A percentile compares a stretch with the other conserved stretches of the same genome.
These are phyloP conservation scores for Cladophialophora bantiana DNA, from an alignment of 2,329 filamentous ascomycete species.

Conservation along the genomic window DNA sequence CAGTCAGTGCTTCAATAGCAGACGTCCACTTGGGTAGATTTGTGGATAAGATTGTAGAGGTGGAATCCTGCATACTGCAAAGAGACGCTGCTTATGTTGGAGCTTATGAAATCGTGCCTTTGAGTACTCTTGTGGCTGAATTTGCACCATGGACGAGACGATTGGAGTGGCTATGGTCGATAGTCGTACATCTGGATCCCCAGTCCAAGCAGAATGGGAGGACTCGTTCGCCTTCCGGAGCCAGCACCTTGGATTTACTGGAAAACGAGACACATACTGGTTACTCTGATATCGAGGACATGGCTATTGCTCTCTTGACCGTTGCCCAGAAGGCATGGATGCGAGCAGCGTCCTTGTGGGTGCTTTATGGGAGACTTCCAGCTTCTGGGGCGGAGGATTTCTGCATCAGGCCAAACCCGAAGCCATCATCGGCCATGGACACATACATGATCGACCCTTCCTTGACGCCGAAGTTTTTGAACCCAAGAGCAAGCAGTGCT, in stretches of 20 bases:
- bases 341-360: conserved; percentile 87
- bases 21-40: conserved; percentile 79
- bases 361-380: conserved; percentile 85
- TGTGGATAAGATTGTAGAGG: conserved; percentile 81
- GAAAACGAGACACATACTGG: conserved; percentile 82
- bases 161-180: conserved; percentile 84
- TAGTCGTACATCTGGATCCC: conserved; percentile 72
- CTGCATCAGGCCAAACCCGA: conserved; percentile 68
- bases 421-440: conserved; percentile 46
- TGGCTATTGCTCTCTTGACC: conserved; percentile 73
- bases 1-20: conserved; percentile 79
- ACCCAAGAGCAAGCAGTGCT: conserved; percentile 74
- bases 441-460: conserved; percentile 64
- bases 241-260: conserved; percentile 77
- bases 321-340: conserved; percentile 90
- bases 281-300: conserved; percentile 82
- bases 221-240: conserved; percentile 56
- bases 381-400: conserved; percentile 82
- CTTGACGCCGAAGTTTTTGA: conserved; percentile 81
- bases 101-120: conserved; percentile 89
- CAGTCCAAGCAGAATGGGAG: conserved; percentile 42
- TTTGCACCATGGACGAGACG: conserved; percentile 86
- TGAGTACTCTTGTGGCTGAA: conserved; percentile 82
- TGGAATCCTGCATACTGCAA: conserved; percentile 78
- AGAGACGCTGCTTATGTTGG: conserved; percentile 82